Conservation (phyloP, 768 basidiomycete genomes). For the Tylopilus cervinicoccineus region DNA sequence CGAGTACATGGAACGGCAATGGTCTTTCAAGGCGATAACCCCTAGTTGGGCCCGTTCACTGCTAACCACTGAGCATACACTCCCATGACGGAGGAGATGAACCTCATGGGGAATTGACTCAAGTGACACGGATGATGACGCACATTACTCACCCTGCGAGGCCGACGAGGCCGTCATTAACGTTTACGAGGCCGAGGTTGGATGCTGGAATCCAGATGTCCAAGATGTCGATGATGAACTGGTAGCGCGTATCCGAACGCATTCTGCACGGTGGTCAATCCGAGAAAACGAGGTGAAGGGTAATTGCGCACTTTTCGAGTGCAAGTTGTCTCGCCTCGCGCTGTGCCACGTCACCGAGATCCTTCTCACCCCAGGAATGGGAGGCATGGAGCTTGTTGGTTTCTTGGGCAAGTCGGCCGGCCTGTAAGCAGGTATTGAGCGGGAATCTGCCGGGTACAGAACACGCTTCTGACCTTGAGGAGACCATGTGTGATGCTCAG, state of each 20-base stretch:
- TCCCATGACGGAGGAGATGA: constrained; percentile 70
- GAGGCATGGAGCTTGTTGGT: constrained; percentile 46
- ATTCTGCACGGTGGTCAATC: constrained; percentile 39
- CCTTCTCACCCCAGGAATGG: constrained; percentile 57
- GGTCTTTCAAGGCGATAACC: background rate
- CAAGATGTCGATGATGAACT: constrained; percentile 79
- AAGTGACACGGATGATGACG: background rate
- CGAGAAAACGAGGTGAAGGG: background rate
- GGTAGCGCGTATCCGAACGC: constrained; percentile 63
- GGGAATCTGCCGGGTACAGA: background rate
- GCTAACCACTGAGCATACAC: constrained; percentile 61
- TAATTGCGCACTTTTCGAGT: constrained; percentile 45
- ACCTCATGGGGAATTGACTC: constrained; percentile 34
- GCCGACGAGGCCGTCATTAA: constrained; percentile 86
- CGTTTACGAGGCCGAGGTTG: constrained; percentile 64
- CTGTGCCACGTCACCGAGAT: constrained; percentile 59
- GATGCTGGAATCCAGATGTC: constrained; percentile 92
- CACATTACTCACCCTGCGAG: constrained; percentile 66
- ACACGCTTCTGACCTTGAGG: constrained; percentile 51
- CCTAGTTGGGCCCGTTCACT: constrained; percentile 43
- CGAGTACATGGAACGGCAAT: background rate
- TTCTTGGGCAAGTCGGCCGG: constrained; percentile 58
- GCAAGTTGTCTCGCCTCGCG: constrained; percentile 61
- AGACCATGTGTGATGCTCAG: constrained; percentile 71
- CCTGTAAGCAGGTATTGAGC: constrained; percentile 34